Base-by-base conservation (phyloP, 2,329 filamentous ascomycete species). In the Diaporthe vaccinii region DNA sequence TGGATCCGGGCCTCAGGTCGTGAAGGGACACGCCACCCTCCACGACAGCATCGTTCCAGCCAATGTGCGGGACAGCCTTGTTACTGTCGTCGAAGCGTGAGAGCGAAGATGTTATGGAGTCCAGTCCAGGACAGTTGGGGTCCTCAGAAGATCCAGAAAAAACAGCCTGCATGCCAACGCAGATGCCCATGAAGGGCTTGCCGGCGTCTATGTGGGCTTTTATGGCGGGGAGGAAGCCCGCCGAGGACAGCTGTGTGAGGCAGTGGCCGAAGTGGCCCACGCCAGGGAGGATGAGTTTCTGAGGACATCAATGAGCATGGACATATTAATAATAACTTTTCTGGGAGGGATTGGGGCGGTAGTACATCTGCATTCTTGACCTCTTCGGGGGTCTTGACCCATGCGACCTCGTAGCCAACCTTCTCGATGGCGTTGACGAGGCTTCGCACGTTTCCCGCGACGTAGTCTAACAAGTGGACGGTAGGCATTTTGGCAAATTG, bases 181-280 rank as follows among this genome's bases (percentile, higher is more conserved):
- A 99, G 81, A 99, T 98, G 68, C 94, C 96, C 93, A 99, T 97
- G 83, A 99, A 98, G 20, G 96, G 95, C 85, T 98, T 98, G n/a
- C 95, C 96, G 20, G 93, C 90, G 71, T 92, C 89, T 80, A 99
- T 96, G 86, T 98, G 95, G 78, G 92, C 89, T 79, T 89, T 91
- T 78, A 99, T 93, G 14, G 95, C 94, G 76, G 95, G 93, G 73
- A 96, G 87, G 85, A 96, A 99, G 78, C 94, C 95, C 51, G 95
- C 95, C 57, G 92, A 89, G 22, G 93, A 88, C 79, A 99, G 92
- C 82, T 98, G 95, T 39, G 91, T 92, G 78, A 98, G 88, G 84
- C 97, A 99, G 88, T 99, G 95, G 76, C 97, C 97, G 81, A 98
- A 99, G 88, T 99, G 96, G 80, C 97, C 97, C 77, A 99, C 97